Percentiles rank a stretch among this genome's conserved stretches.
phyloP scores from a whole-genome alignment of 1,139 yeast genomes.

The Candida sanyaensis region DNA sequence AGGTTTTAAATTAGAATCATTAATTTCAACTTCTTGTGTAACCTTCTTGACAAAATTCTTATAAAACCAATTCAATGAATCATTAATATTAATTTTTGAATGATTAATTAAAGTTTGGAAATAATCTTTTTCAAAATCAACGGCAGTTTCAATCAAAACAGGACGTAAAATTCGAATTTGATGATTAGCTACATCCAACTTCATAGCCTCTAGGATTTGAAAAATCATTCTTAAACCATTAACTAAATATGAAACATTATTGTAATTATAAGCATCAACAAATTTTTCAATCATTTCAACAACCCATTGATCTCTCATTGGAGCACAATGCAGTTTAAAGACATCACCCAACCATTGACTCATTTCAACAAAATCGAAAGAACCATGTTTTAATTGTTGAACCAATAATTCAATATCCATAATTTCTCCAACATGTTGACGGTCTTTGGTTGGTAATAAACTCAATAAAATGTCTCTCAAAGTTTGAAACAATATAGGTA shows the following conservation, averaged over 20 bases:
- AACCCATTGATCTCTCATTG: slow-evolving; percentile 92
- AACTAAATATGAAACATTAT: slow-evolving; percentile 58
- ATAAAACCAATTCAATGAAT: slow-evolving; percentile 73
- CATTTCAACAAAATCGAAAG: slow-evolving; percentile 67
- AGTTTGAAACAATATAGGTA: slow-evolving; percentile 71
- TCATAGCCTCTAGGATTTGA: slow-evolving; percentile 93
- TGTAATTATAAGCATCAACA: slow-evolving; percentile 56
- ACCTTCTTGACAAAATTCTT: slow-evolving; percentile 25
- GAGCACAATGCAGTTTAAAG: slow-evolving; percentile 87
- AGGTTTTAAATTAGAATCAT: slow-evolving; percentile 29
- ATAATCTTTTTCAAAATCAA: slow-evolving; percentile 89
- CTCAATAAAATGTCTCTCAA: slow-evolving; percentile 75
- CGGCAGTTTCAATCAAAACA: slow-evolving; percentile 81
- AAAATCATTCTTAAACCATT: slow-evolving; percentile 80
- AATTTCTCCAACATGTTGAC: slow-evolving; percentile 66
- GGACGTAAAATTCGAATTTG: slow-evolving; percentile 87
- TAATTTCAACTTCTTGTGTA: slow-evolving; percentile 7
- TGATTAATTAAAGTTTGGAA: slow-evolving; percentile 70
- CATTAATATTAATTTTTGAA: slow-evolving; percentile 64
- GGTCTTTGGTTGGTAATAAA: slow-evolving; percentile 77
- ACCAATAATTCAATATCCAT: slow-evolving; percentile 76
- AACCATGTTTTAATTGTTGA: slow-evolving; percentile 72
- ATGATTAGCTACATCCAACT: slow-evolving; percentile 92
- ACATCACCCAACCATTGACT: slow-evolving; percentile 72
- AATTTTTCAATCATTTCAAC: slow-evolving; percentile 79